Evolutionary conservation across 805 yeast species (phyloP).

Genomic region (Metschnikowia arizonensis): DNA sequence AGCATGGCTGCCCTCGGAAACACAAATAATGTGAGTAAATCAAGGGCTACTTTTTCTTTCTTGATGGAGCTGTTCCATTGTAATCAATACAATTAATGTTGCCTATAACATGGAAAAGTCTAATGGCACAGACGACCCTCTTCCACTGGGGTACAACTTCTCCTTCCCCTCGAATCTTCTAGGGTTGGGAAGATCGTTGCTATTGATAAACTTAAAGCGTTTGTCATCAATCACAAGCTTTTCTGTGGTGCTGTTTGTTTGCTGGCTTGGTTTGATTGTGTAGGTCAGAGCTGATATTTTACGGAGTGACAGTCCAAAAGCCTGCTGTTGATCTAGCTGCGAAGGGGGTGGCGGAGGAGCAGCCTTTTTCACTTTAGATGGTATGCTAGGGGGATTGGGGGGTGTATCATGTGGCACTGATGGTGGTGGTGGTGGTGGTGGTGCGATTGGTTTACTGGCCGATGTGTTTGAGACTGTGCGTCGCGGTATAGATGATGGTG

Average conservation of each 20-base stretch:
- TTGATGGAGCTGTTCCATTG: neutral
- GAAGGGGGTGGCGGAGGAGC: conserved; percentile 29
- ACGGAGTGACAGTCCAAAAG: conserved; percentile 49
- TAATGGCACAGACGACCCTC: conserved; percentile 89
- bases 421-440: conserved; percentile 12
- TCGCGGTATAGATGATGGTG: neutral
- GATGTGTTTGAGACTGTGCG: neutral
- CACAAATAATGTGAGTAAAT: no score
- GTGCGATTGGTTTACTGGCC: neutral
- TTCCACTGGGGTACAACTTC: conserved; percentile 90
- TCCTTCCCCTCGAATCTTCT: conserved; percentile 62
- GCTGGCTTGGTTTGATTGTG: conserved; percentile 47
- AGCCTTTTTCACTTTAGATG: conserved; percentile 19
- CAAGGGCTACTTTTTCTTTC: no score
- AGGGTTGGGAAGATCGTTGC: conserved; percentile 78
- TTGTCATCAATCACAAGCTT: conserved; percentile 59
- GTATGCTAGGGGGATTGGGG: conserved; percentile 4
- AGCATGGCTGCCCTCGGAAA: conserved; percentile 49
- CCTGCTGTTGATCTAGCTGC: conserved; percentile 39
- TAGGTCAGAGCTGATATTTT: conserved; percentile 63
- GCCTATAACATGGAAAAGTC: conserved; percentile 41
- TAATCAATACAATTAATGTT: neutral
- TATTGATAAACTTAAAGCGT: conserved; percentile 66
- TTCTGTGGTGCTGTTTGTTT: conserved; percentile 14
- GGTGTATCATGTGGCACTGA: conserved; percentile 17